A percentile compares a stretch with the other conserved stretches of the same genome.
These are phyloP conservation scores for Lepidium didymum DNA, from an alignment of 345 rosid species.

Conservation along the genomic window DNA sequence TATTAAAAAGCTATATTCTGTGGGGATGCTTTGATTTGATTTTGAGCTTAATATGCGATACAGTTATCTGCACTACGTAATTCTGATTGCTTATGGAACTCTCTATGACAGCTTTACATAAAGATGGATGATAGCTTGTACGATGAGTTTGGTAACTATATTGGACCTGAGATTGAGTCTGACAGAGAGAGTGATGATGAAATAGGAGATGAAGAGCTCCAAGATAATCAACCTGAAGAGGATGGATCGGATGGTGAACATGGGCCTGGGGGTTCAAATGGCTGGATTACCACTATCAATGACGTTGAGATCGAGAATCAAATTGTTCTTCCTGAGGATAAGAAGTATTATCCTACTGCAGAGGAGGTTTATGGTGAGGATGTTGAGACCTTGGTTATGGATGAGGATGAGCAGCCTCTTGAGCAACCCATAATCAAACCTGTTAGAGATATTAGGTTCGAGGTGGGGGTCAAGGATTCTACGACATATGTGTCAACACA, in stretches of 20 bases:
- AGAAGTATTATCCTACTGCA: slow-evolving; percentile 95
- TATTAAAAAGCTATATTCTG: background rate
- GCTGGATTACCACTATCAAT: slow-evolving; percentile 69
- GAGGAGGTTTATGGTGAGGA: slow-evolving; percentile 97
- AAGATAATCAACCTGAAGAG: slow-evolving; percentile 41
- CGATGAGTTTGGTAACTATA: slow-evolving; percentile 97
- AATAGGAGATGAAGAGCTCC: slow-evolving; percentile 61
- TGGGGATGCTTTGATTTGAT: background rate
- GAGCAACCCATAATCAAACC: slow-evolving; percentile 90
- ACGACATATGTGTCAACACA: slow-evolving; percentile 86
- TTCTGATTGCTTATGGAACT: background rate
- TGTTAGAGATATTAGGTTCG: slow-evolving; percentile 69
- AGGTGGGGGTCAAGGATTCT: slow-evolving; percentile 93
- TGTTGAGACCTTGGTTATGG: slow-evolving; percentile 93
- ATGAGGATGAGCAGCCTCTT: slow-evolving; percentile 90
- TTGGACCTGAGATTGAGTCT: slow-evolving; percentile 95
- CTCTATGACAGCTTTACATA: slow-evolving; percentile 8
- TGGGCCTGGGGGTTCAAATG: slow-evolving; percentile 46
- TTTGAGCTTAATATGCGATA: background rate
- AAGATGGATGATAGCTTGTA: slow-evolving; percentile 91
- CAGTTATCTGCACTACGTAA: background rate
- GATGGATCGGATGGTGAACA: slow-evolving; percentile 59
- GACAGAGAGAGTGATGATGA: slow-evolving; percentile 74
- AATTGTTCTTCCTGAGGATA: slow-evolving; percentile 93
- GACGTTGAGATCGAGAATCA: slow-evolving; percentile 94